Base-by-base conservation (phyloP, 768 basidiomycete species). In the Mycena chlorophos region DNA sequence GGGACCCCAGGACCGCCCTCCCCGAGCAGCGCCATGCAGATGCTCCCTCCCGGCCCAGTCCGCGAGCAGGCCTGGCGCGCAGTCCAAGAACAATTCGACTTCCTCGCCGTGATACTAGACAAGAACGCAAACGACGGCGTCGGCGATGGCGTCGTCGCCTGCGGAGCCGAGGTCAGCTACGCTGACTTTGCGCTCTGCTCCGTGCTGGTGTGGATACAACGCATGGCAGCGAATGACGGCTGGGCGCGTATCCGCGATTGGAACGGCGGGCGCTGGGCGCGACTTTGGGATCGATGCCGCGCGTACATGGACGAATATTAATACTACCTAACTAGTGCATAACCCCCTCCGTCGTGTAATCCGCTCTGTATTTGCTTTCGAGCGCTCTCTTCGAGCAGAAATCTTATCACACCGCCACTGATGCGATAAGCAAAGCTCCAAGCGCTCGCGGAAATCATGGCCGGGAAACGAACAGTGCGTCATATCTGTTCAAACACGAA, bases 101-200 rank as follows among this genome's bases (percentile, higher is more conserved):
- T 85, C 55, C 69, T 89, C 26, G 82, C 86, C 5, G 68, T 70
- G 53, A 75, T 89, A 3, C 71, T 90, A n/a, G 84, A 87, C 63
- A 88, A 86, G 70, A 89, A 89, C 58, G 60, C 68, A 5, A 76
- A 77, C 3, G 86, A 88, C 51, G 81, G 83, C 3, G 40, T 42
- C 20, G 40, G 40, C 13, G 83, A 87, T 58, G 85, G 85, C 2
- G 71, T 81, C 10, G 84, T 88, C 29, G 82, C 72, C 16, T 84
- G 83, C 78, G 88, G 88, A 3, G 72, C 76, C 30, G 83, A 87
- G 19, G 75, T 89, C 48, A 82, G 81, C 10, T 88, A 89, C 60
- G 86, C 86, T 2, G 88, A 90, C 61, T 89, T 90, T 65, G 83
- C 86, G 4, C 69, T 91, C 20, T 88, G 86, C 60, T 81, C 88